These are phyloP conservation scores for Mycena capillaripes DNA, from an alignment of 768 basidiomycete genomes.

Conservation along the genomic window DNA sequence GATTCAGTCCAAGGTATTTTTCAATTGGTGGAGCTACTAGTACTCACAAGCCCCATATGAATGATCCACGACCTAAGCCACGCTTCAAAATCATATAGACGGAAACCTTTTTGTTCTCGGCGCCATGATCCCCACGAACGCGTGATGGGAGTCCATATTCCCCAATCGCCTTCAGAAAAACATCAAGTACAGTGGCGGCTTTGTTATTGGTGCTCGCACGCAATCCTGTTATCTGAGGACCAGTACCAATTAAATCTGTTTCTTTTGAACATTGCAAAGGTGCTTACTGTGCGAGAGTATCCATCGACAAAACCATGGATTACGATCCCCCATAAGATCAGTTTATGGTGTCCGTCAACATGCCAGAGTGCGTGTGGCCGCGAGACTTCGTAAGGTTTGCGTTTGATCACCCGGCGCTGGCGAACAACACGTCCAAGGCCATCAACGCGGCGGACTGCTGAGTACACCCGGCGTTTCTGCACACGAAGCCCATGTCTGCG, in stretches of 20 bases:
- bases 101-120: conserved; percentile 43
- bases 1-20: too few species aligned
- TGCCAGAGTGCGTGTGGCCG: conserved; percentile 42
- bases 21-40: too few species aligned
- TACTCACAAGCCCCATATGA: conserved; percentile 9
- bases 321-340: conserved; percentile 39
- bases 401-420: conserved; percentile 20
- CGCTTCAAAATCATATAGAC: conserved; percentile 41
- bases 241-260: too few species aligned
- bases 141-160: conserved; percentile 35
- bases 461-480: conserved; percentile 32
- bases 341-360: conserved; percentile 42
- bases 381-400: conserved; percentile 36
- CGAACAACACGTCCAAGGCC: conserved; percentile 35
- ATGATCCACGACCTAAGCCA: conserved; percentile 35
- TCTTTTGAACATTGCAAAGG: background rate
- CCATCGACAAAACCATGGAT: conserved; percentile 49
- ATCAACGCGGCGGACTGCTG: conserved; percentile 42
- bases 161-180: conserved; percentile 10
- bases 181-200: conserved; percentile 11
- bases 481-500: conserved; percentile 36
- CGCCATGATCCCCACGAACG: conserved; percentile 40
- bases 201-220: conserved; percentile 33
- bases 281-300: conserved; percentile 43
- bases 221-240: conserved; percentile 21